These are phyloP conservation scores for Onygenales sp. DNA, from an alignment of 2,329 filamentous ascomycete genomes.

Conservation along the genomic window DNA sequence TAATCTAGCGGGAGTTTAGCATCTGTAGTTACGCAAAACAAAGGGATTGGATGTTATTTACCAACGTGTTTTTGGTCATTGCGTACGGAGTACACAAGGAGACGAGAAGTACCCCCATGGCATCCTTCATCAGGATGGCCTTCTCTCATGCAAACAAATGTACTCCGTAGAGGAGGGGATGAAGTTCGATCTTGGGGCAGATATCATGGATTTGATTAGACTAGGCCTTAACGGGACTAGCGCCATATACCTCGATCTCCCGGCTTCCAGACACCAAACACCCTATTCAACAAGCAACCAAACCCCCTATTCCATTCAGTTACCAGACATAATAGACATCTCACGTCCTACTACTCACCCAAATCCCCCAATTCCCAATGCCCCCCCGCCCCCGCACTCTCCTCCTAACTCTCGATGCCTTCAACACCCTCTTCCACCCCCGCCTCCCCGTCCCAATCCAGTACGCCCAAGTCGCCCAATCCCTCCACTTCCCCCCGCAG, in stretches of 20 bases:
- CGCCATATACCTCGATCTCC: no score
- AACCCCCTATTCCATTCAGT: not conserved
- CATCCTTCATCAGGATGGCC: not conserved
- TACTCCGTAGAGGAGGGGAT: no score
- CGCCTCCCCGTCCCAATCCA: constrained; percentile 28
- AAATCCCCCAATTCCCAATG: not conserved
- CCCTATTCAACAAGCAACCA: no score
- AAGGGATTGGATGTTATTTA: not conserved
- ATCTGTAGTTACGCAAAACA: not conserved
- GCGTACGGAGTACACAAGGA: not conserved
- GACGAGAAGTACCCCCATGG: no score
- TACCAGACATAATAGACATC: no score
- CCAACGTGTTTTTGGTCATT: no score
- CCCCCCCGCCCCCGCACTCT: constrained; percentile 12
- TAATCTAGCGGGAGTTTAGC: not conserved
- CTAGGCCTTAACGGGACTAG: no score
- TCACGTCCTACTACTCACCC: not conserved
- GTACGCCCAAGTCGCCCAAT: constrained; percentile 30
- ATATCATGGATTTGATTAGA: no score
- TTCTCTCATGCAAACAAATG: no score
- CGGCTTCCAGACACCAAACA: no score
- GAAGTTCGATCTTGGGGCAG: no score
- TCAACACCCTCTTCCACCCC: constrained; percentile 36
- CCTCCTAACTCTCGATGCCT: constrained; percentile 37
- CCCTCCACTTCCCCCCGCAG: constrained; percentile 20